Conservation (phyloP, 768 basidiomycete species). For the Saitozyma podzolica region DNA sequence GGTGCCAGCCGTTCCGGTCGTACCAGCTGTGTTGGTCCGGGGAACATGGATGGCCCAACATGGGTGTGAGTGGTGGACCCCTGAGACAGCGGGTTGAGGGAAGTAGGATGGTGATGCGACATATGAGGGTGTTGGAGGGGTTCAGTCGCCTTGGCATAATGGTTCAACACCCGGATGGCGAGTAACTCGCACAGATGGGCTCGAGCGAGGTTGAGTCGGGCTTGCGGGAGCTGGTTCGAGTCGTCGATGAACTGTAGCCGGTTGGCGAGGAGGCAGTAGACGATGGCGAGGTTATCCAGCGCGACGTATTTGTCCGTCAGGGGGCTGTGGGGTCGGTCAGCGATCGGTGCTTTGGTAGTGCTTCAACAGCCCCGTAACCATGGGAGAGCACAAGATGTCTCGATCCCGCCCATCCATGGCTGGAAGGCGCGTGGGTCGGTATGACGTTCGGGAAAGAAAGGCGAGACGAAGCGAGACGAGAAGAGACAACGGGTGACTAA, state of each 20-base stretch:
- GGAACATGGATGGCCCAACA: neutral
- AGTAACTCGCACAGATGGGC: slow-evolving; percentile 33
- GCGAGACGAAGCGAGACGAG: too few species aligned
- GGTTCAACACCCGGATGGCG: slow-evolving; percentile 27
- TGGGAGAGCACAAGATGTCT: too few species aligned
- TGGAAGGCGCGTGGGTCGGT: neutral
- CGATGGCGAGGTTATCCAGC: slow-evolving; percentile 15
- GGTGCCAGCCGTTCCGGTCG: neutral
- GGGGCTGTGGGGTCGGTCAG: slow-evolving; percentile 11
- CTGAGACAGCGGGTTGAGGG: too few species aligned
- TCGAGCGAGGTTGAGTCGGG: slow-evolving; percentile 22
- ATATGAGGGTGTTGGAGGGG: neutral
- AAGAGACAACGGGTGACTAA: slow-evolving; percentile 1
- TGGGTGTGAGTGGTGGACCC: too few species aligned
- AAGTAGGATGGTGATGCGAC: too few species aligned
- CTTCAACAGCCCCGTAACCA: too few species aligned
- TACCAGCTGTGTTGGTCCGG: neutral
- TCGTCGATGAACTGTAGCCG: slow-evolving; percentile 20
- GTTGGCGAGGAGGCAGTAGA: slow-evolving; percentile 20
- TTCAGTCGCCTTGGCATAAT: slow-evolving; percentile 25
- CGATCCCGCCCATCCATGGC: too few species aligned
- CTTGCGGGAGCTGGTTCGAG: slow-evolving; percentile 18
- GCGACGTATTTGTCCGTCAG: slow-evolving; percentile 14
- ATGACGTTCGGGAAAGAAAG: slow-evolving; percentile 5
- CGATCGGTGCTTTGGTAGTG: neutral